Evolutionary conservation across 768 basidiomycete genomes (phyloP).

Genomic region (Phaeolepiota aurea): DNA sequence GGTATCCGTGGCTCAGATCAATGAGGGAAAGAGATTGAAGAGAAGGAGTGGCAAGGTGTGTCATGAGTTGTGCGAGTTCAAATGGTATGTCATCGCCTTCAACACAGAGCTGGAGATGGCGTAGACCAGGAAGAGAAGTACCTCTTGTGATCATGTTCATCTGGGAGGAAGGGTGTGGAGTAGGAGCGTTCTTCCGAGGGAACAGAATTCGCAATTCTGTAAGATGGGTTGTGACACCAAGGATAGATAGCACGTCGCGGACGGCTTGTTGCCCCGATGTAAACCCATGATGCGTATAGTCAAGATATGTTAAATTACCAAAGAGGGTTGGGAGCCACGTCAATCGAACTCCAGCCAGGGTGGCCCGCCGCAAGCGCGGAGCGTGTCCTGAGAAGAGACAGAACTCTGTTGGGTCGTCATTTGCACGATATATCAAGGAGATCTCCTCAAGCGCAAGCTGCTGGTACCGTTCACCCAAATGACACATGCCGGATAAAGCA

Average conservation of each 20-base stretch:
- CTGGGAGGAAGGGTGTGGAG: slow-evolving; percentile 7
- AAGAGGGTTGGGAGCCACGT: slow-evolving; percentile 58
- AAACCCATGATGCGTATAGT: slow-evolving; percentile 70
- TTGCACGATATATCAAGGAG: slow-evolving; percentile 48
- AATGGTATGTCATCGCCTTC: slow-evolving; percentile 51
- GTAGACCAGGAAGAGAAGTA: slow-evolving; percentile 37
- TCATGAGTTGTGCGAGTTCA: slow-evolving; percentile 45
- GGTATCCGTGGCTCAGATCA: slow-evolving; percentile 28
- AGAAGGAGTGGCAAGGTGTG: slow-evolving; percentile 38
- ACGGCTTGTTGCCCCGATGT: slow-evolving; percentile 47
- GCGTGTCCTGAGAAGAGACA: slow-evolving; percentile 53
- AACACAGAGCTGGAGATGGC: slow-evolving; percentile 38
- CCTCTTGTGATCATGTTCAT: slow-evolving; percentile 17
- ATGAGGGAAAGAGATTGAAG: slow-evolving; percentile 39
- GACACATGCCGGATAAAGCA: slow-evolving; percentile 47
- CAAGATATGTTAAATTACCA: slow-evolving; percentile 50
- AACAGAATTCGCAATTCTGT: slow-evolving; percentile 50
- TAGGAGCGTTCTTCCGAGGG: slow-evolving; percentile 23
- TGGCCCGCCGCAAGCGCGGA: slow-evolving; percentile 45
- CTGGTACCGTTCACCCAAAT: slow-evolving; percentile 19
- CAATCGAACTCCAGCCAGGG: slow-evolving; percentile 57
- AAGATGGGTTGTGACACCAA: slow-evolving; percentile 44
- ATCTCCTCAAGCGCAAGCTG: slow-evolving; percentile 45
- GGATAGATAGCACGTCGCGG: slow-evolving; percentile 48
- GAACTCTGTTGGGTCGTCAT: slow-evolving; percentile 66